These are phyloP conservation scores for Penicillium fimorum DNA, from an alignment of 495 filamentous ascomycete species.

Conservation along the genomic window DNA sequence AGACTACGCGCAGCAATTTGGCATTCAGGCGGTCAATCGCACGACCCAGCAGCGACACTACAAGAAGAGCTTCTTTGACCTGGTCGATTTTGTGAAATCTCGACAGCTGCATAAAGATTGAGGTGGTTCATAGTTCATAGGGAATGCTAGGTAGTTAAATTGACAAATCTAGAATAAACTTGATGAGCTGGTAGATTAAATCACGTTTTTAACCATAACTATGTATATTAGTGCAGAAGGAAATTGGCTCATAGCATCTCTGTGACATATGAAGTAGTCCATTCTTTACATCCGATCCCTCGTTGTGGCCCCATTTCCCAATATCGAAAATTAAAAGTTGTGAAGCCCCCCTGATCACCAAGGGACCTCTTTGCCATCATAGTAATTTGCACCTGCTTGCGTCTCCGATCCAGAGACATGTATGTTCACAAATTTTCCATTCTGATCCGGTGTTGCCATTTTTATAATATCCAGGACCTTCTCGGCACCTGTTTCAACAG, in stretches of 20 bases:
- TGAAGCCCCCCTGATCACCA: conserved; percentile 24
- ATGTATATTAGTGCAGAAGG: not conserved
- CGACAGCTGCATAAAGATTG: conserved; percentile 10
- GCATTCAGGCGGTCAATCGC: conserved; percentile 44
- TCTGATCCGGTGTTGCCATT: conserved; percentile 31
- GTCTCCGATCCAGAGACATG: conserved; percentile 46
- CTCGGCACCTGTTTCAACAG: conserved; percentile 41
- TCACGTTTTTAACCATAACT: not conserved
- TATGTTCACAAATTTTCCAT: conserved; percentile 49
- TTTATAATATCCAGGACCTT: conserved; percentile 47
- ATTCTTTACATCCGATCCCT: not conserved
- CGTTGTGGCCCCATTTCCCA: not conserved
- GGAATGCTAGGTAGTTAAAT: not conserved
- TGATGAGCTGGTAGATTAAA: not conserved
- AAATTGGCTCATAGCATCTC: not conserved
- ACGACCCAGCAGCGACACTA: conserved; percentile 39
- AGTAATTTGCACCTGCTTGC: conserved; percentile 30
- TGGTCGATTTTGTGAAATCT: conserved; percentile 43
- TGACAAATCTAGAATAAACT: not conserved
- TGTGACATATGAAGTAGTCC: not conserved
- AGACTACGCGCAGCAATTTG: conserved; percentile 39
- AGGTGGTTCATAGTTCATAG: not conserved
- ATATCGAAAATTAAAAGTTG: not conserved
- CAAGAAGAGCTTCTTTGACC: conserved; percentile 50
- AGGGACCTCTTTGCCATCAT: conserved; percentile 35